Conservation (phyloP, 257 asterid species). For the Voacanga thouarsii region DNA sequence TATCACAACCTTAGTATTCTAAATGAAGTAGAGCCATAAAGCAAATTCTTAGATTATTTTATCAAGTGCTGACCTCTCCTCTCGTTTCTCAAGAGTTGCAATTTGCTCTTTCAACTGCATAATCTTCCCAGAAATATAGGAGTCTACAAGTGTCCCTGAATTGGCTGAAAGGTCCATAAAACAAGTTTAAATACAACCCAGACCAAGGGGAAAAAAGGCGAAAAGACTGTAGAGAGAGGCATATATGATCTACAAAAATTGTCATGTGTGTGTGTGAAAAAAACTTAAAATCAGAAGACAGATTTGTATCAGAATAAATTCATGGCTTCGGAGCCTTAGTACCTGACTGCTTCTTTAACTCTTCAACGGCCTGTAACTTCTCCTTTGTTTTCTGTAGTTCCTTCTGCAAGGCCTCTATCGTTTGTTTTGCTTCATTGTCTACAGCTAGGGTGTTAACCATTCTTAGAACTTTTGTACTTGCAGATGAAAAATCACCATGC, state of each 20-base stretch:
- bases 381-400: conserved; percentile 93
- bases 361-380: conserved; percentile 89
- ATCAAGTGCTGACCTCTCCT: conserved; percentile 71
- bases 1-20: conserved; percentile 27
- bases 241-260: background rate
- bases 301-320: background rate
- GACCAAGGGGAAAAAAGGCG: background rate
- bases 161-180: conserved; percentile 52
- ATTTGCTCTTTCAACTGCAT: conserved; percentile 92
- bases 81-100: conserved; percentile 95
- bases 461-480: conserved; percentile 89
- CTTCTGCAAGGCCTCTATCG: conserved; percentile 90
- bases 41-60: conserved; percentile 17
- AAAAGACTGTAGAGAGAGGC: background rate
- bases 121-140: conserved; percentile 80
- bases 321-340: conserved; percentile 19
- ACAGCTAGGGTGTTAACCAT: conserved; percentile 92
- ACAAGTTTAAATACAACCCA: background rate
- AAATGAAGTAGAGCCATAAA: conserved; percentile 22
- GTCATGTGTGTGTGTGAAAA: background rate
- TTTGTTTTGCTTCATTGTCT: conserved; percentile 89
- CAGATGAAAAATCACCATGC: conserved; percentile 91
- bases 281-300: background rate
- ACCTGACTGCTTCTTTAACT: conserved; percentile 88
- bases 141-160: conserved; percentile 83